Base-by-base conservation (phyloP, 352 stramenopile species). In the Chrysophaeum taylorii region DNA sequence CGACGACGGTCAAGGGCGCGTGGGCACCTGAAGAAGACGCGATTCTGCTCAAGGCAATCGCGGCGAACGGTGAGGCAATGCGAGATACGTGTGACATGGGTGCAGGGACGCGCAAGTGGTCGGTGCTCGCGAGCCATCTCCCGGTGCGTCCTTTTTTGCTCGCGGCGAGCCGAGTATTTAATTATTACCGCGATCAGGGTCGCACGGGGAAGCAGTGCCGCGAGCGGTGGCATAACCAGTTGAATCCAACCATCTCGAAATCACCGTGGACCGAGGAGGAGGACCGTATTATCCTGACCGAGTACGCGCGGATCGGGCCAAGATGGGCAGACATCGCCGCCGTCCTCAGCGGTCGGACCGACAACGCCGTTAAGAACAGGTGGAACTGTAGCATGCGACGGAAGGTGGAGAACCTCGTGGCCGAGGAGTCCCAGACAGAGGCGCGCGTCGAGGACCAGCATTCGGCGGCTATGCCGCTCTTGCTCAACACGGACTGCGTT, bases 301-400 rank as follows among this genome's bases (percentile, higher is more conserved):
- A 70, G 43, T 81, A 89, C 54, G 39, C 62, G 7, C 7, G n/a
- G 52, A 81, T 89, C 54, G 94, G 94, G 18, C 98, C 98, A 76
- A 93, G 96, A 73, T 98, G 94, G 94, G 95, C 92, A 68, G 94
- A 97, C 75, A 98, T 98, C 76, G 91, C 91, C 25, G 97, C 97
- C 75, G 83, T 96, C 53, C 87, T 98, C 37, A 89, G 91, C 1
- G 94, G 94, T 7, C 83, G 94, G 43, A 97, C 93, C 0, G 94
- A 98, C 75, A 98, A 98, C 74, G 92, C 91, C 45, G 92, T 98
- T 66, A 98, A 98, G 79, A 98, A 98, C 80, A 83, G 93, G 14
- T 98, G 94, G 74, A 82, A 88, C 57, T 84, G 75, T 0, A 84
- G 80, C 14, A 63, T 63, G 52, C 52, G 52, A 31, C 52, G 52